Evolutionary conservation across 2,329 filamentous ascomycete genomes (phyloP).

Genomic region (Keithomyces neogunnii): DNA sequence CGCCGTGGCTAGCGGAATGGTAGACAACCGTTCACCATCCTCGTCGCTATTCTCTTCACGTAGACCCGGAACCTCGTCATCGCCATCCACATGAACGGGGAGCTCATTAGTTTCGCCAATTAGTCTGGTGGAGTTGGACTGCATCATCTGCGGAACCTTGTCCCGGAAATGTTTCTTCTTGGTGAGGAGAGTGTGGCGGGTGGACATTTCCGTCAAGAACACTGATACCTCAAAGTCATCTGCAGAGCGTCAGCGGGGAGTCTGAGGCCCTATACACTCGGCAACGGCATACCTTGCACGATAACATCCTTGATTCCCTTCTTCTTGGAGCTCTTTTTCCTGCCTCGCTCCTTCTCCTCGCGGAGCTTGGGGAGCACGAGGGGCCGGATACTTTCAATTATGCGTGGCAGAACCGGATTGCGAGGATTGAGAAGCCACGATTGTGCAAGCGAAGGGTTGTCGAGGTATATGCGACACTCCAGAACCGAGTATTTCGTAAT

Average conservation of each 20-base stretch:
- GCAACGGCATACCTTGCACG: constrained; percentile 51
- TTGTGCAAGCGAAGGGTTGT: constrained; percentile 74
- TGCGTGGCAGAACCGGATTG: constrained; percentile 67
- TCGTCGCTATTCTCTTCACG: constrained; percentile 43
- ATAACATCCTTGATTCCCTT: constrained; percentile 84
- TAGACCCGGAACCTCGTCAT: constrained; percentile 14
- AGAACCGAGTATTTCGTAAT: constrained; percentile 91
- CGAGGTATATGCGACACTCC: constrained; percentile 94
- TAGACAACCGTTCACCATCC: constrained; percentile 19
- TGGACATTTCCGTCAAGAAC: constrained; percentile 80
- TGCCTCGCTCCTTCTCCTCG: constrained; percentile 63
- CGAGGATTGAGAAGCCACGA: constrained; percentile 77
- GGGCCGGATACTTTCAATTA: constrained; percentile 79
- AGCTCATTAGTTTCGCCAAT: constrained; percentile 46
- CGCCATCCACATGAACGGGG: constrained; percentile 36
- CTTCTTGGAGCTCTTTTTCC: constrained; percentile 61
- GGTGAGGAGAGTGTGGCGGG: constrained; percentile 75
- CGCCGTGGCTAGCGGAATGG: constrained; percentile 23
- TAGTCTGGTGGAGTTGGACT: constrained; percentile 55
- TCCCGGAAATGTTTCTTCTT: constrained; percentile 74
- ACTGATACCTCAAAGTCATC: constrained; percentile 95
- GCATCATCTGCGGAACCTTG: constrained; percentile 41
- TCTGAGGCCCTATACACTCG: background rate
- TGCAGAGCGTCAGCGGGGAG: constrained; percentile 26
- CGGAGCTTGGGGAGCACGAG: constrained; percentile 83